Evolutionary conservation across 192 early-diverging fungal species (phyloP), one percentile per base, ranked within the genome.

Genomic region (Coemansia sp.): DNA sequence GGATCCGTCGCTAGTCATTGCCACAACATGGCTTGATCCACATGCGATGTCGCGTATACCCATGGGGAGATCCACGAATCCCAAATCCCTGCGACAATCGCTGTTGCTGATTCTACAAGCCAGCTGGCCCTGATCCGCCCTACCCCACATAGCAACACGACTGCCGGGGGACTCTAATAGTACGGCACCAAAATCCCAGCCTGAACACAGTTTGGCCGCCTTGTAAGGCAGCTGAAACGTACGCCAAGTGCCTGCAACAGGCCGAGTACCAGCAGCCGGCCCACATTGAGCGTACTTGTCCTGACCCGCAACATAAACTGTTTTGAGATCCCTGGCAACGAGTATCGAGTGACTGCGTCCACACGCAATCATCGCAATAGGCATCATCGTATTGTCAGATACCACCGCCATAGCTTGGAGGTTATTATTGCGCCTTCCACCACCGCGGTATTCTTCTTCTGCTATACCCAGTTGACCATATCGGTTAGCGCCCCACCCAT

Each of bases 21-120:
- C 88, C 4, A 95, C 58, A 1, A 82, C 78, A 65, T 93, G 91
- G 74, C 95, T 94, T 11, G 93, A 91, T 24, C 92, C 95, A 73
- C 92, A 93, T 2, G 81, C 60, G 43, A 86, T 59, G 12, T 75
- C 72, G 20, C 36, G 8, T 4, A 65, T 59, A 24, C 11, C 32
- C 1, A n/a, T n/a, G n/a, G 58, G 45, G 11, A 72, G 32, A 25
- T 43, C 65, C 47, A 68, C 62, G 20, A 20, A 46, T n/a, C 53
- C 59, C 63, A 68, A 39, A 11, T 56, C 73, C 4, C 67, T 57
- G 27, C 31, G 74, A 46, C 15, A 58, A 0, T 17, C 6, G 37
- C 6, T 53, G 22, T 24, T 53, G 22, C n/a, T 17, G 10, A 32
- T 40, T 12, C 12, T 41, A 15, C 19, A 49, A 12, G 49, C 88